Conservation (phyloP, 2,329 filamentous ascomycete genomes). For the Trichoderma cornu-damae region DNA sequence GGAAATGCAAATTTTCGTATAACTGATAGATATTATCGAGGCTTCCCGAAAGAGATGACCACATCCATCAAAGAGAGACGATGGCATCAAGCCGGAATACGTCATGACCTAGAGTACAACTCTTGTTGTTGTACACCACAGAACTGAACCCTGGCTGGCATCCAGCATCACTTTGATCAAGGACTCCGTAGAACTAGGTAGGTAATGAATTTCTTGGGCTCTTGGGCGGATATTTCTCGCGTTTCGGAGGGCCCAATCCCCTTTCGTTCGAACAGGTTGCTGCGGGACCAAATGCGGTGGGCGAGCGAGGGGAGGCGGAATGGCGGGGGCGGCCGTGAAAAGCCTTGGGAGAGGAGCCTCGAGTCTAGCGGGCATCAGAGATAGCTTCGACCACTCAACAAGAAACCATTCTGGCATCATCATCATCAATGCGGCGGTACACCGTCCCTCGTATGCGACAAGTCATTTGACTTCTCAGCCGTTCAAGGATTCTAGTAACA, state of each 20-base stretch:
- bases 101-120: no score
- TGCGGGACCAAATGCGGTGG: not conserved
- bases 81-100: no score
- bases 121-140: not conserved
- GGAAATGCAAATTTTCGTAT: no score
- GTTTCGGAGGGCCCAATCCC: not conserved
- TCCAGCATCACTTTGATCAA: not conserved
- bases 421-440: not conserved
- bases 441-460: not conserved
- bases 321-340: conserved; percentile 4
- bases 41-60: not conserved
- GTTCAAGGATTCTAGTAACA: not conserved
- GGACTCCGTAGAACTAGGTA: not conserved
- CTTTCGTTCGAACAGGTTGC: not conserved
- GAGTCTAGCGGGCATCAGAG: no score
- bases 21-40: no score
- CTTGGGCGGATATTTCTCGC: not conserved
- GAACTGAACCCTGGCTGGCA: no score
- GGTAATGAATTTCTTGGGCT: not conserved
- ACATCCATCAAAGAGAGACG: not conserved
- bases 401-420: not conserved
- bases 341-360: not conserved
- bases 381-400: conserved; percentile 10
- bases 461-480: conserved; percentile 12
- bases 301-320: not conserved